Evolutionary conservation across 1,139 yeast species (phyloP).

Genomic region (Saccharomyces hybrid): DNA sequence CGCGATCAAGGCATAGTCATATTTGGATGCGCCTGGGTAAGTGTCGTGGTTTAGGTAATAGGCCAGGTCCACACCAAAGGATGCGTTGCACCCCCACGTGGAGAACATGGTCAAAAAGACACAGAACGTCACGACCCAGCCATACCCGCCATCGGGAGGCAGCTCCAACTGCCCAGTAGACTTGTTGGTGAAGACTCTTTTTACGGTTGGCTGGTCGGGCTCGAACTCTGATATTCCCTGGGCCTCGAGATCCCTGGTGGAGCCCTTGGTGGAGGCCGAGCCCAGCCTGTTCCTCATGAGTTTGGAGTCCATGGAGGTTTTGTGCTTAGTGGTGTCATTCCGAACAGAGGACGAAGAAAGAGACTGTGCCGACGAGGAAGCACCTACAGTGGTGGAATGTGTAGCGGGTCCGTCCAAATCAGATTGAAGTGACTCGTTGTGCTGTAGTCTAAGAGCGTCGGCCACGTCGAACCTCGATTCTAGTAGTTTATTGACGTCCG

Average conservation of each 20-base stretch:
- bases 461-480: conserved; percentile 25
- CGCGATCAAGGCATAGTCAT: conserved; percentile 63
- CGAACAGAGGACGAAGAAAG: neutral
- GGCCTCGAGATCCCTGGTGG: conserved; percentile 11
- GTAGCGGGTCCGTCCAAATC: conserved; percentile 3
- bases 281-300: neutral
- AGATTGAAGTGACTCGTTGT: conserved; percentile 12
- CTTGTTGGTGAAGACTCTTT: conserved; percentile 32
- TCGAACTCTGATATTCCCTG: neutral
- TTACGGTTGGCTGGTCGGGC: conserved; percentile 16
- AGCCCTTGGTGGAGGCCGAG: conserved; percentile 2
- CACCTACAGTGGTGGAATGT: neutral
- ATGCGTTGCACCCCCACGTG: conserved; percentile 72
- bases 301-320: neutral
- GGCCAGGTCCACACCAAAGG: conserved; percentile 60
- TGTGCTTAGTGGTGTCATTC: neutral
- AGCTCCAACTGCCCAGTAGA: conserved; percentile 33
- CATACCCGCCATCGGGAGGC: conserved; percentile 64
- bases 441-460: conserved; percentile 25
- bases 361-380: neutral
- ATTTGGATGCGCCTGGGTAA: conserved; percentile 50
- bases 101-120: conserved; percentile 46
- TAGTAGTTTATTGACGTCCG: conserved; percentile 17
- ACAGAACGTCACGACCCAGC: conserved; percentile 60
- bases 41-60: conserved; percentile 43